Percentiles rank a stretch among this genome's conserved stretches.
Conservation (phyloP, 1,139 yeast genomes). For the Oligophagozyma castellii region DNA sequence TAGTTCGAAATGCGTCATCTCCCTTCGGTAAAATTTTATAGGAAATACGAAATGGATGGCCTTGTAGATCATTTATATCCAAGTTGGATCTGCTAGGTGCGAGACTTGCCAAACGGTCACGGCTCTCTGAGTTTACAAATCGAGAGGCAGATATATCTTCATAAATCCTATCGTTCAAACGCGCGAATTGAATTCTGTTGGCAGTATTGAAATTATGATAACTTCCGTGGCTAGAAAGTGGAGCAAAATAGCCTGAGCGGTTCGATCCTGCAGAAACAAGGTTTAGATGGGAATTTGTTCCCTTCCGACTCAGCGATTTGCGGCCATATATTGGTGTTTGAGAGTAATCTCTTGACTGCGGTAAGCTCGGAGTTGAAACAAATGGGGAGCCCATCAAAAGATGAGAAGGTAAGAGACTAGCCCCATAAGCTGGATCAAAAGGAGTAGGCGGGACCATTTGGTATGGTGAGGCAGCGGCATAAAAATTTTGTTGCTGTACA, state of each 20-base stretch:
- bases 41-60: conserved; percentile 14
- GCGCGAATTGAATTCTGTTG: background rate
- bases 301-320: background rate
- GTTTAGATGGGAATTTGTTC: background rate
- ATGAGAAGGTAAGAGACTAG: conserved; percentile 61
- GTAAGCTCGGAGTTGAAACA: conserved; percentile 31
- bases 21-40: conserved; percentile 21
- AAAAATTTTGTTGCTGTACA: conserved; percentile 9
- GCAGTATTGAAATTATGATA: conserved; percentile 1
- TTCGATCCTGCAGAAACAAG: background rate
- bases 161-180: too few species aligned
- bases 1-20: conserved; percentile 21
- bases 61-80: conserved; percentile 6
- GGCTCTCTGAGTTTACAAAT: conserved; percentile 12
- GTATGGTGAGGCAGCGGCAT: conserved; percentile 11
- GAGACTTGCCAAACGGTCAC: conserved; percentile 14
- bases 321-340: conserved; percentile 11
- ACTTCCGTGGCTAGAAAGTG: conserved; percentile 1
- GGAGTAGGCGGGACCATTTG: conserved; percentile 33
- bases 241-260: conserved; percentile 1
- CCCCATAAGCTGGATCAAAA: conserved; percentile 39
- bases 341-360: conserved; percentile 4
- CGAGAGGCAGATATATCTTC: conserved; percentile 10
- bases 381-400: conserved; percentile 56
- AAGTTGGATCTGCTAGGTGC: too few species aligned